Evolutionary conservation across 202 grass and related monocot genomes (phyloP).

Genomic region (Elaeis oleifera): DNA sequence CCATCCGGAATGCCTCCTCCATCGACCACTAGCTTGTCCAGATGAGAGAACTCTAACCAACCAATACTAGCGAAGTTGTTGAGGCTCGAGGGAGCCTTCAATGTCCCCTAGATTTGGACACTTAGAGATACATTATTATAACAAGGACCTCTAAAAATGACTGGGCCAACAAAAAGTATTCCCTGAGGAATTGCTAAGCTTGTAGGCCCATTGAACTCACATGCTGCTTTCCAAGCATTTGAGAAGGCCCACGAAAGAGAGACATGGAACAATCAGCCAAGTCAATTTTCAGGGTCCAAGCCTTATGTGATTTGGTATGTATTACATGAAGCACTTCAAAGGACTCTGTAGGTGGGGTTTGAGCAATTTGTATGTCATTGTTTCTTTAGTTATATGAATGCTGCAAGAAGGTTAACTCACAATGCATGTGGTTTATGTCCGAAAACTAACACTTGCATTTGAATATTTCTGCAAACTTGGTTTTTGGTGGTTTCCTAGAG

Average conservation of each 20-base stretch:
- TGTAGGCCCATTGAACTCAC: conserved; percentile 5
- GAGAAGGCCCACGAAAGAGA: conserved; percentile 17
- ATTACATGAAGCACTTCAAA: no score
- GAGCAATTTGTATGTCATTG: no score
- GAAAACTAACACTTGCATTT: no score
- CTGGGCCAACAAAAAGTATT: conserved; percentile 21
- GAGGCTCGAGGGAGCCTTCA: conserved; percentile 17
- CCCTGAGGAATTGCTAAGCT: conserved; percentile 16
- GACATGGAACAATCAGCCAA: no score
- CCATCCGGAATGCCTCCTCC: conserved; percentile 29
- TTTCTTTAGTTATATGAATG: no score
- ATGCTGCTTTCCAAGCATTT: conserved; percentile 34
- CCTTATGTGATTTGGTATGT: no score
- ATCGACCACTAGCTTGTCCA: conserved; percentile 24
- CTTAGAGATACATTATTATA: not conserved
- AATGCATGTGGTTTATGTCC: no score
- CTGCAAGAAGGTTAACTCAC: no score
- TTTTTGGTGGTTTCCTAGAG: no score
- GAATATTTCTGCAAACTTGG: no score
- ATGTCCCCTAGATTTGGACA: conserved; percentile 26
- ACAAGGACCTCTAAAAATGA: conserved; percentile 29
- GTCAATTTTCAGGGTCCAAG: no score
- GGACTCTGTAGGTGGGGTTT: no score
- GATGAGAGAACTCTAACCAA: conserved; percentile 32
- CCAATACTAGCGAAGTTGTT: not conserved